Percentiles rank a stretch among this genome's conserved stretches.
These are phyloP conservation scores for Phialophora macrospora DNA, from an alignment of 2,329 filamentous ascomycete species.

Conservation along the genomic window DNA sequence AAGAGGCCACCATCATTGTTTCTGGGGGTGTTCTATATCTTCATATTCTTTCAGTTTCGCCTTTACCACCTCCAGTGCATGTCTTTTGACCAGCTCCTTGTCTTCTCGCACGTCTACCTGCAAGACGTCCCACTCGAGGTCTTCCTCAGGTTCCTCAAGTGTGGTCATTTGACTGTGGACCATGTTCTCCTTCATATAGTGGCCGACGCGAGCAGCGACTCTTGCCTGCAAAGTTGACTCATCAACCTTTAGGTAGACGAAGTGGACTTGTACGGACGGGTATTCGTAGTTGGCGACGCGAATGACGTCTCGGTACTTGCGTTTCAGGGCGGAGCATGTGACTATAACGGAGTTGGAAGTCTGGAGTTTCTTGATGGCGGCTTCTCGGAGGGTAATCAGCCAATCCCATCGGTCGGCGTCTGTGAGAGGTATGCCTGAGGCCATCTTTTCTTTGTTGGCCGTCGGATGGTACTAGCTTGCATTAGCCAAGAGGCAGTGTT, in stretches of 20 bases:
- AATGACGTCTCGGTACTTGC: constrained; percentile 94
- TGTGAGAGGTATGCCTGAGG: constrained; percentile 77
- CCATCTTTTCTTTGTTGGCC: constrained; percentile 91
- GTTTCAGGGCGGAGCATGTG: constrained; percentile 94
- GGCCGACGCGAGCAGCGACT: constrained; percentile 74
- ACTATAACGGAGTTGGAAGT: constrained; percentile 80
- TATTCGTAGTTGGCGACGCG: constrained; percentile 78
- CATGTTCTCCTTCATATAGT: constrained; percentile 97
- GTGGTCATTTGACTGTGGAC: constrained; percentile 88
- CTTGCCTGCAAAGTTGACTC: constrained; percentile 76
- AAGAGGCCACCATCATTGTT: constrained; percentile 1
- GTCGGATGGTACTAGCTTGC: constrained; percentile 53
- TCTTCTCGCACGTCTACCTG: constrained; percentile 65
- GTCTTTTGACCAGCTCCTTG: constrained; percentile 63
- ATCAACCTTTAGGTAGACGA: constrained; percentile 83
- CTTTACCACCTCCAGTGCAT: constrained; percentile 63
- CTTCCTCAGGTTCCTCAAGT: constrained; percentile 75
- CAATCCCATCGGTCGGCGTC: constrained; percentile 98
- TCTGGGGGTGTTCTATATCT: constrained; percentile 7
- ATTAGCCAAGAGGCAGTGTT: constrained; percentile 25
- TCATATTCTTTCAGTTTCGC: constrained; percentile 58
- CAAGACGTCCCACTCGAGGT: constrained; percentile 73
- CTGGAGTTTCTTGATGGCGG: constrained; percentile 51
- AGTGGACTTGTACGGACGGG: constrained; percentile 78
- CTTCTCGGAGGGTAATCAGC: constrained; percentile 78